Conservation (phyloP, 148 eudicot genomes). For the Rhododendron henanense region DNA sequence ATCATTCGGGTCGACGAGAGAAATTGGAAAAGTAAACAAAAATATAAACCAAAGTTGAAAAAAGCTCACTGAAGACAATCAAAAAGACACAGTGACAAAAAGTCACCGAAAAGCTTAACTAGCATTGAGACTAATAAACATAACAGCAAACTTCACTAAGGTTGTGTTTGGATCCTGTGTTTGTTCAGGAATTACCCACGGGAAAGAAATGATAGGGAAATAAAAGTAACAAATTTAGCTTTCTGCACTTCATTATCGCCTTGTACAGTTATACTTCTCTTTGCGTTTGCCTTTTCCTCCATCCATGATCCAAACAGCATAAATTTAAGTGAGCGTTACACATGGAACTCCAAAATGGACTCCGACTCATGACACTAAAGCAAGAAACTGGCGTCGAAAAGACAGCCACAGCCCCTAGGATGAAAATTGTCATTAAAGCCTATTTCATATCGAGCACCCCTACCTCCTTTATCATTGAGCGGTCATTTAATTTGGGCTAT, state of each 20-base stretch:
- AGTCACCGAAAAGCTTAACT: not conserved
- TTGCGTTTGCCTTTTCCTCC: not conserved
- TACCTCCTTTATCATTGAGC: not conserved
- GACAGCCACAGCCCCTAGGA: not conserved
- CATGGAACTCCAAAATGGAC: not conserved
- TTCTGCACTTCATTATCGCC: not conserved
- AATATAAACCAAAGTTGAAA: not conserved
- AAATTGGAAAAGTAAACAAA: no score
- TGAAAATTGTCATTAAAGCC: not conserved
- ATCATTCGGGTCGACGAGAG: no score
- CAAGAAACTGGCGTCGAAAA: not conserved
- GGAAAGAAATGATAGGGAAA: not conserved
- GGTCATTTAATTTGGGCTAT: not conserved
- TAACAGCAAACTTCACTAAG: not conserved
- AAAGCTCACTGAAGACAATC: not conserved
- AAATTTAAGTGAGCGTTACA: not conserved
- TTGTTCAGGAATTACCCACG: not conserved
- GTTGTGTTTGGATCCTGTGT: not conserved
- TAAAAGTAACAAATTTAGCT: not conserved
- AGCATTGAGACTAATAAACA: not conserved
- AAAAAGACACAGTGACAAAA: not conserved
- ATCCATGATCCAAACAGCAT: not conserved
- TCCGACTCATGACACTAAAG: not conserved
- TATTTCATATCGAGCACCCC: not conserved
- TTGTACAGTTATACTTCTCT: not conserved